These are phyloP conservation scores for Trichophyton equinum DNA, from an alignment of 2,329 filamentous ascomycete species.

Conservation along the genomic window DNA sequence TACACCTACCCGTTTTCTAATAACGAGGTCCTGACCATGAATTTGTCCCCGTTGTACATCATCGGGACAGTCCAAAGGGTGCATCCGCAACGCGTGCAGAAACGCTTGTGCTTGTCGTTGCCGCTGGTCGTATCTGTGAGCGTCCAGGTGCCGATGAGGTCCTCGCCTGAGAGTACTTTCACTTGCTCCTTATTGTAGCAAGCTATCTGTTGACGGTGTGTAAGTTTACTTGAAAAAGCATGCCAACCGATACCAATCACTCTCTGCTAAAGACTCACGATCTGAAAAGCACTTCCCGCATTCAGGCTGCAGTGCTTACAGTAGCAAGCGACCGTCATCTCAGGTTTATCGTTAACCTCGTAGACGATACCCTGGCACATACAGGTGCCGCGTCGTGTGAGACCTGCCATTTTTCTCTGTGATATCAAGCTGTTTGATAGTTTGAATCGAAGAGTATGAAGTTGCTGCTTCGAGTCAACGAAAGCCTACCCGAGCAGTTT, in stretches of 20 bases:
- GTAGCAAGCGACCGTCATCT: background rate
- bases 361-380: background rate
- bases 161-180: background rate
- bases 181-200: background rate
- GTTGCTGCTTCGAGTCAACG: no score
- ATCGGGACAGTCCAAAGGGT: constrained; percentile 10
- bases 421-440: no score
- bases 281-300: background rate
- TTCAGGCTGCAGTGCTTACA: background rate
- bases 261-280: background rate
- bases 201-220: background rate
- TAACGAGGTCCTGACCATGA: background rate
- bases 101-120: constrained; percentile 1
- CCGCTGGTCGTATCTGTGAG: background rate
- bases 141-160: background rate
- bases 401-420: background rate
- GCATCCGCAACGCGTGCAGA: constrained; percentile 5
- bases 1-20: background rate
- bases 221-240: background rate
- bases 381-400: background rate
- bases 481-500: no score
- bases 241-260: background rate
- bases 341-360: background rate
- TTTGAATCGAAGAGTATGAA: no score
- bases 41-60: background rate